phyloP scores from a whole-genome alignment of 2,329 filamentous ascomycete genomes.

The Aspergillus sp. region DNA sequence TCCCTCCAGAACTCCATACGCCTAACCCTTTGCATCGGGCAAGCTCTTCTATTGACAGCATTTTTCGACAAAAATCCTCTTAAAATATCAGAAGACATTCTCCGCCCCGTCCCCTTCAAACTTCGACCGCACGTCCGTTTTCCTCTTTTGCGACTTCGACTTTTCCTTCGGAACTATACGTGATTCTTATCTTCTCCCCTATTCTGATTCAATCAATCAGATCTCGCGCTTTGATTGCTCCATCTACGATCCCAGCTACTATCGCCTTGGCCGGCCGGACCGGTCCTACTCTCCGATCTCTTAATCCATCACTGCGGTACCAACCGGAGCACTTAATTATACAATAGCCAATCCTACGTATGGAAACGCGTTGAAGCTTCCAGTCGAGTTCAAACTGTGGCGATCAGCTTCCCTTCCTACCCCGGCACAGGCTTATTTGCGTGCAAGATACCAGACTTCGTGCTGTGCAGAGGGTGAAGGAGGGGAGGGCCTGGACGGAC shows the following conservation, averaged over 20 bases:
- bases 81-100: too few relatives aligned
- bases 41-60: background rate
- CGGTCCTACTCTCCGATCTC: background rate
- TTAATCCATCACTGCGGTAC: background rate
- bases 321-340: background rate
- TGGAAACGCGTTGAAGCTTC: constrained; percentile 20
- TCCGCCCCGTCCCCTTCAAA: background rate
- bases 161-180: background rate
- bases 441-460: constrained; percentile 14
- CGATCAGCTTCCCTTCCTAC: constrained; percentile 20
- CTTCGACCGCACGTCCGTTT: background rate
- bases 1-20: background rate
- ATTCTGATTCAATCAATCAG: background rate
- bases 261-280: background rate
- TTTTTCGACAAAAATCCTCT: background rate
- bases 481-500: constrained; percentile 19
- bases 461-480: constrained; percentile 23
- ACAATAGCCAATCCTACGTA: constrained; percentile 17
- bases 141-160: background rate
- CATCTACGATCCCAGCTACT: background rate
- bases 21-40: background rate
- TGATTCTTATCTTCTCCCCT: background rate
- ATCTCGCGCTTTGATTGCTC: background rate
- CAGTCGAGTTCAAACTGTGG: constrained; percentile 10
- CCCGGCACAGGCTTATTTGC: constrained; percentile 13